Evolutionary conservation across 495 filamentous ascomycete genomes (phyloP).

Genomic region (Ramalina intermedia): DNA sequence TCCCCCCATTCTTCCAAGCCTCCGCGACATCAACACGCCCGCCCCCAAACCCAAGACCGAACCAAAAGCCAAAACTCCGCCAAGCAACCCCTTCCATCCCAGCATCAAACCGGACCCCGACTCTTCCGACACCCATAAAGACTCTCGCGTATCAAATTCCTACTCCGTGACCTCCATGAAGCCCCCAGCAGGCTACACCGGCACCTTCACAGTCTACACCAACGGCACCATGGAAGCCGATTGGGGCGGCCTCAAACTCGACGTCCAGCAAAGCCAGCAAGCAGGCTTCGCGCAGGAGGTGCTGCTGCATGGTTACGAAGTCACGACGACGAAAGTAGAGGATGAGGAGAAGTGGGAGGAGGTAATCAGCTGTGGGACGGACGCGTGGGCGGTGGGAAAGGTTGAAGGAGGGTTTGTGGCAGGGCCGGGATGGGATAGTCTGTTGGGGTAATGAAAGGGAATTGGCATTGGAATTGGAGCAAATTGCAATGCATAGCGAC

Average conservation of each 20-base stretch:
- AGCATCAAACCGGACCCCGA: slow-evolving; percentile 17
- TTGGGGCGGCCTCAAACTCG: slow-evolving; percentile 25
- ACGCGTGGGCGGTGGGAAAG: slow-evolving; percentile 36
- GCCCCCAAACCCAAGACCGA: slow-evolving; percentile 4
- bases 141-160: slow-evolving; percentile 14
- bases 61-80: slow-evolving; percentile 6
- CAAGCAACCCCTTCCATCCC: slow-evolving; percentile 4
- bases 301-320: slow-evolving; percentile 33
- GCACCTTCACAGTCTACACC: slow-evolving; percentile 39
- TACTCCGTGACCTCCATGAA: slow-evolving; percentile 26
- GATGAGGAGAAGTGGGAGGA: slow-evolving; percentile 11
- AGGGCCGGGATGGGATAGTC: slow-evolving; percentile 33
- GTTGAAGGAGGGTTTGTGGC: slow-evolving; percentile 36
- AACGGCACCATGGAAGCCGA: slow-evolving; percentile 33
- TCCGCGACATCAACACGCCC: slow-evolving; percentile 17
- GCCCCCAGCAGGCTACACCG: slow-evolving; percentile 41
- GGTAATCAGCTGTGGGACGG: slow-evolving; percentile 11
- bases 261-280: slow-evolving; percentile 18
- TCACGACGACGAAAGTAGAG: slow-evolving; percentile 19
- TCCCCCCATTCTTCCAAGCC: slow-evolving; percentile 38
- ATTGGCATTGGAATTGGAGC: too few species aligned
- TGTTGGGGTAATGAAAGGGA: slow-evolving; percentile 16
- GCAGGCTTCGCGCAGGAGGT: slow-evolving; percentile 30
- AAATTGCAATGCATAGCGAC: too few species aligned
- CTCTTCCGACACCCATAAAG: slow-evolving; percentile 1